Conservation (phyloP, 129 eudicot genomes). For the Solidago caesia region DNA sequence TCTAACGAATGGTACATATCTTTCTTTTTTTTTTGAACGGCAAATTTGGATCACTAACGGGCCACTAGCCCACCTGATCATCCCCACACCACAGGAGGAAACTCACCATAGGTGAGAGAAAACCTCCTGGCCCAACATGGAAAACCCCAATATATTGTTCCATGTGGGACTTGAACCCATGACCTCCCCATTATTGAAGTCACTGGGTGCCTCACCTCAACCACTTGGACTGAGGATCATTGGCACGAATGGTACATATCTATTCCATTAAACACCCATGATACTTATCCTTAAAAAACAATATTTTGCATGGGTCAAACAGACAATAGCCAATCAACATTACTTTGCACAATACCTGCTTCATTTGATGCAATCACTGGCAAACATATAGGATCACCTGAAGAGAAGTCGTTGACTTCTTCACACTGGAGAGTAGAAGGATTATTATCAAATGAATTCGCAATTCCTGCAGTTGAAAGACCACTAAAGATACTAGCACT, state of each 20-base stretch:
- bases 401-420: background rate
- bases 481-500: slow-evolving; percentile 1
- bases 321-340: background rate
- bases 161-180: too few relatives aligned
- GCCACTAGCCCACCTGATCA: too few relatives aligned
- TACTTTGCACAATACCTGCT: slow-evolving; percentile 5
- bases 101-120: too few relatives aligned
- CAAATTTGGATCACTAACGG: too few relatives aligned
- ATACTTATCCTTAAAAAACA: background rate
- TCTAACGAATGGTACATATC: background rate
- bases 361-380: slow-evolving; percentile 2
- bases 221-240: too few relatives aligned
- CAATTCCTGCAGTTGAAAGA: background rate
- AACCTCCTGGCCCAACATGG: too few relatives aligned
- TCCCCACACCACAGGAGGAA: too few relatives aligned
- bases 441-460: background rate
- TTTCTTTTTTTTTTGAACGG: background rate
- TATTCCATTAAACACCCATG: background rate
- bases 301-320: too few relatives aligned
- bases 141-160: too few relatives aligned
- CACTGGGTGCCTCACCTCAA: too few relatives aligned
- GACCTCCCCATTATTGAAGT: too few relatives aligned
- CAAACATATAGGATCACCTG: background rate
- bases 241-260: background rate
- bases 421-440: background rate